Evolutionary conservation across 2,329 filamentous ascomycete species (phyloP).

Genomic region (Pseudogymnoascus sp.): DNA sequence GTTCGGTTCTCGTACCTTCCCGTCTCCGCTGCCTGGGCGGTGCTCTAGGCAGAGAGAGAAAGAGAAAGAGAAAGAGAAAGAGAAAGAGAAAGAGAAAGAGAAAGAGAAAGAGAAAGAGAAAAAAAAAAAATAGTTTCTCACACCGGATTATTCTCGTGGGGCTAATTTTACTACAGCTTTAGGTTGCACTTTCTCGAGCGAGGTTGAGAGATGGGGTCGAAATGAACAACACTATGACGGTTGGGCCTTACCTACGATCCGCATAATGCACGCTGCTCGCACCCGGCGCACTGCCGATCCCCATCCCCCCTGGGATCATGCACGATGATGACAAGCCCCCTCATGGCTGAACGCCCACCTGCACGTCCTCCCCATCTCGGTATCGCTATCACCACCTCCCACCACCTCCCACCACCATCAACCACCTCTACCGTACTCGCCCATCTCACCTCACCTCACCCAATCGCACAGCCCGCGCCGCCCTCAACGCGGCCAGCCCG

Average conservation of each 20-base stretch:
- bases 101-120: no score
- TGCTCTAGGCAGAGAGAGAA: not conserved
- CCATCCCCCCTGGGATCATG: not conserved
- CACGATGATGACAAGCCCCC: not conserved
- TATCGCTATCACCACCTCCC: not conserved
- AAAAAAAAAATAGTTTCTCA: not conserved
- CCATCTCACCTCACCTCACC: not conserved
- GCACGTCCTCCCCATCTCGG: not conserved
- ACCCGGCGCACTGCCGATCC: not conserved
- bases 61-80: no score
- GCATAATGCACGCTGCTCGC: not conserved
- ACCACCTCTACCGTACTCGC: no score
- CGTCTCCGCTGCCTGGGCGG: not conserved
- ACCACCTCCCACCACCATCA: no score
- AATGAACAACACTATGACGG: not conserved
- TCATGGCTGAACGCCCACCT: not conserved
- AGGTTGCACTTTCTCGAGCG: not conserved
- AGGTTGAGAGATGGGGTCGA: not conserved
- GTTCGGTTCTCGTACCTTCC: not conserved
- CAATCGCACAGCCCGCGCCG: no score
- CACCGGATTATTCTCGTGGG: not conserved
- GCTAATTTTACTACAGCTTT: not conserved
- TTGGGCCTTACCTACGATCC: not conserved
- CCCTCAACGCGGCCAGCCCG: not conserved
- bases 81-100: no score